These are phyloP conservation scores for Erodium trifolium DNA, from an alignment of 441 rosid species.

Conservation along the genomic window DNA sequence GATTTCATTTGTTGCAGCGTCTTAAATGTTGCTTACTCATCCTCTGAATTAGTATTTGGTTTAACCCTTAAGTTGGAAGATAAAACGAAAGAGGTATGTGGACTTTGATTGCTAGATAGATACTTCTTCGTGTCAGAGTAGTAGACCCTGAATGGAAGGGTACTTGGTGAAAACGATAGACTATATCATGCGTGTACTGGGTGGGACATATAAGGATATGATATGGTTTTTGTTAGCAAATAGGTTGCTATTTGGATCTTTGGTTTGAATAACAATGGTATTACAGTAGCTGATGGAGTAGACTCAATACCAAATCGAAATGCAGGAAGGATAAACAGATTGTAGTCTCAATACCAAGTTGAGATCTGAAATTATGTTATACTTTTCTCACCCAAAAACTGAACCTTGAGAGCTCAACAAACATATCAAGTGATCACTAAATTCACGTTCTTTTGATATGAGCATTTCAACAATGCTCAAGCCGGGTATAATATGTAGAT, in stretches of 20 bases:
- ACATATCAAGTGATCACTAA: no score
- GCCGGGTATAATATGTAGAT: neutral
- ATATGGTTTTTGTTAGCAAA: neutral
- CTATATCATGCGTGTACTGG: neutral
- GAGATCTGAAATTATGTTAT: no score
- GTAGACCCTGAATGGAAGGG: no score
- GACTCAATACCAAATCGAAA: no score
- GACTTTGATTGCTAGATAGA: neutral
- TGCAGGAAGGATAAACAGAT: no score
- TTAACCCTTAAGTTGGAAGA: no score
- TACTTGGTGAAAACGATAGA: neutral
- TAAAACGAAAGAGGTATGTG: no score
- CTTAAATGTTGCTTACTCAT: conserved; percentile 1
- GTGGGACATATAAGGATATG: neutral
- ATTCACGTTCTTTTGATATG: no score
- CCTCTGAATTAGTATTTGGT: neutral
- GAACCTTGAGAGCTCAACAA: no score
- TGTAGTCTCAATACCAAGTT: no score
- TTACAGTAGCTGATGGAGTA: no score
- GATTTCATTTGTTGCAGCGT: neutral
- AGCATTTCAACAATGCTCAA: neutral
- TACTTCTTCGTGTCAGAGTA: neutral
- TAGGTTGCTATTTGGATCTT: conserved; percentile 5
- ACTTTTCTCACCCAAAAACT: no score
- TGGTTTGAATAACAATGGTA: neutral